phyloP scores from a whole-genome alignment of 495 filamentous ascomycete genomes.

The Aspergillus mulundensis region DNA sequence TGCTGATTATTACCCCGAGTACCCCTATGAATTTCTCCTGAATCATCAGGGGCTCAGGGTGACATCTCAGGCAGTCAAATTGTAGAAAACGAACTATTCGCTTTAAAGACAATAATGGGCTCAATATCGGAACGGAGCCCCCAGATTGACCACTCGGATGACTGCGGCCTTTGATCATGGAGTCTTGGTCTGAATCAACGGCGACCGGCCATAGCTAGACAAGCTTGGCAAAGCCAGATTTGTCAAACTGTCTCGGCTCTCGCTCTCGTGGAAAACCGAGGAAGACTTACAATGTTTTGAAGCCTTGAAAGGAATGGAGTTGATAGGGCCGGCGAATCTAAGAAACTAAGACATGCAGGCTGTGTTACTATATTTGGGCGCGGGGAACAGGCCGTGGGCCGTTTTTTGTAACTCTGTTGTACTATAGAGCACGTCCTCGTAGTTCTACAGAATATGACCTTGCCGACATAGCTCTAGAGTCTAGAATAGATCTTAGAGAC shows the following conservation, averaged over 20 bases:
- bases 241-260: neutral
- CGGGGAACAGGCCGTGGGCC: conserved; percentile 3
- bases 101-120: conserved; percentile 1
- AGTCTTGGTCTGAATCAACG: neutral
- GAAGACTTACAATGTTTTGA: neutral
- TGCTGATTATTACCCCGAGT: neutral
- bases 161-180: conserved; percentile 1
- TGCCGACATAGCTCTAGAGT: neutral
- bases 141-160: conserved; percentile 9
- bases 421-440: neutral
- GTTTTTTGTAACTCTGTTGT: neutral
- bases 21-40: neutral
- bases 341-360: conserved; percentile 17
- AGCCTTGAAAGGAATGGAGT: too few species aligned
- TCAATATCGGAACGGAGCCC: neutral
- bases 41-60: neutral
- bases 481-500: neutral
- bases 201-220: neutral
- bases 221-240: neutral
- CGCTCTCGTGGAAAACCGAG: neutral
- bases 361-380: conserved; percentile 21
- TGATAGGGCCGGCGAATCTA: neutral
- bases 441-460: neutral
- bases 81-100: conserved; percentile 2
- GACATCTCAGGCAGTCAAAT: neutral